Evolutionary conservation across 2,329 filamentous ascomycete species (phyloP).

Genomic region (Paradendryphiella salina): DNA sequence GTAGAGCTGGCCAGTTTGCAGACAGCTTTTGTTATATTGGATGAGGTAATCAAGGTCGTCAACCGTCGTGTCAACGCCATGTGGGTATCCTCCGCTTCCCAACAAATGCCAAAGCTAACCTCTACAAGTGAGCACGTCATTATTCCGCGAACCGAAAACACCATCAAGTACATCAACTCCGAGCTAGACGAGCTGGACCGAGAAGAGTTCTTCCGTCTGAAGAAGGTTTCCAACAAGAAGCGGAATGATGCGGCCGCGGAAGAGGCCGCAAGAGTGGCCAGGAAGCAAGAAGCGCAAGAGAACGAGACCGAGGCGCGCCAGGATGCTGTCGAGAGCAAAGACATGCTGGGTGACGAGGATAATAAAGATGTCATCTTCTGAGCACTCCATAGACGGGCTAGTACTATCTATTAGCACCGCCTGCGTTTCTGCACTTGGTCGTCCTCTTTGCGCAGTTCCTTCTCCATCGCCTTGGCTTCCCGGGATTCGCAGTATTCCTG

Average conservation of each 20-base stretch:
- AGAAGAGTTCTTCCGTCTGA: slow-evolving; percentile 96
- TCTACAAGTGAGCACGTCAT: slow-evolving; percentile 78
- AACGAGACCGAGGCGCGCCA: slow-evolving; percentile 13
- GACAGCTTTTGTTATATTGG: slow-evolving; percentile 96
- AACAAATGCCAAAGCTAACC: slow-evolving; percentile 21
- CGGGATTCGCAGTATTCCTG: neutral
- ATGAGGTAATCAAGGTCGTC: slow-evolving; percentile 99
- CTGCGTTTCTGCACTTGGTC: neutral
- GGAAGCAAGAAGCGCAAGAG: slow-evolving; percentile 44
- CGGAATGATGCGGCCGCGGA: slow-evolving; percentile 54
- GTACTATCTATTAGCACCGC: neutral
- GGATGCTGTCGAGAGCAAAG: slow-evolving; percentile 55
- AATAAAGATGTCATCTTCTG: slow-evolving; percentile 87
- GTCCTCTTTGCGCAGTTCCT: neutral
- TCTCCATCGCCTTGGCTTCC: neutral
- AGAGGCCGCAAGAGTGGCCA: slow-evolving; percentile 43
- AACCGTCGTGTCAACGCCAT: slow-evolving; percentile 98
- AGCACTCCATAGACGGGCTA: slow-evolving; percentile 4
- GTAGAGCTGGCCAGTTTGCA: slow-evolving; percentile 94
- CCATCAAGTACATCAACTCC: slow-evolving; percentile 99
- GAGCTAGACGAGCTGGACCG: slow-evolving; percentile 96
- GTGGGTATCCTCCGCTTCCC: slow-evolving; percentile 54
- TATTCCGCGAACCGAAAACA: slow-evolving; percentile 96
- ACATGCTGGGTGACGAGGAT: slow-evolving; percentile 74
- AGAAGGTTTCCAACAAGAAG: slow-evolving; percentile 83